Conservation (phyloP, 2,329 filamentous ascomycete genomes). For the Pestalotiopsis sp. region DNA sequence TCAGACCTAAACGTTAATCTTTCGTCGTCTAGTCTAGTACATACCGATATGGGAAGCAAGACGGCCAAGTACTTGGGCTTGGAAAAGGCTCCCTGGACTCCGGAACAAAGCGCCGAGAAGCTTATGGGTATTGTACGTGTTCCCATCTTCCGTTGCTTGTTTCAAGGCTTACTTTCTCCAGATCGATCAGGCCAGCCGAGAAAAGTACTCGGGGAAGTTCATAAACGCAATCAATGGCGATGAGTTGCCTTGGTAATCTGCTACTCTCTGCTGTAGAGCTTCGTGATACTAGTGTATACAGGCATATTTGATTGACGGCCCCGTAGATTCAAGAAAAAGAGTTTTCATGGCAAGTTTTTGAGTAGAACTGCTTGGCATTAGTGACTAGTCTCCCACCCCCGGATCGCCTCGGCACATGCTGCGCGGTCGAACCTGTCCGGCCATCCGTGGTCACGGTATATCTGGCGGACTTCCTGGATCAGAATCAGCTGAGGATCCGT, state of each 20-base stretch:
- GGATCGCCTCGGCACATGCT: neutral
- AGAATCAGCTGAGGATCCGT: neutral
- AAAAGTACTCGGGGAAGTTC: slow-evolving; percentile 10
- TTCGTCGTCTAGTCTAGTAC: slow-evolving; percentile 12
- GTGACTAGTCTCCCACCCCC: neutral
- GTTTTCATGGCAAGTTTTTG: too few species aligned
- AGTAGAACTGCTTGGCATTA: too few species aligned
- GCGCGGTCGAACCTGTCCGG: neutral
- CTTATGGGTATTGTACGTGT: slow-evolving; percentile 22
- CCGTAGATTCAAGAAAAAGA: too few species aligned
- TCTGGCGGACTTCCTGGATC: neutral
- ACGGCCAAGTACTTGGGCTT: slow-evolving; percentile 19
- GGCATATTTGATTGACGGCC: too few species aligned
- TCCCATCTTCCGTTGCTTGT: too few species aligned
- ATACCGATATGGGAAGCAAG: slow-evolving; percentile 23
- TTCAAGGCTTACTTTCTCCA: neutral
- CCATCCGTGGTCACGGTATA: neutral
- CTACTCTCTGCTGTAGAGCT: too few species aligned
- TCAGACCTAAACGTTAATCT: neutral
- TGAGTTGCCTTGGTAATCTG: slow-evolving; percentile 2
- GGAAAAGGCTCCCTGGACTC: slow-evolving; percentile 22
- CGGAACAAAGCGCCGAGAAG: slow-evolving; percentile 21
- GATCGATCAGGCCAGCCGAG: slow-evolving; percentile 6
- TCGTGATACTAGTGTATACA: too few species aligned
- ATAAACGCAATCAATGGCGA: slow-evolving; percentile 2